These are phyloP conservation scores for Byssoonygena ceratinophila DNA, from an alignment of 2,329 filamentous ascomycete species.

Conservation along the genomic window DNA sequence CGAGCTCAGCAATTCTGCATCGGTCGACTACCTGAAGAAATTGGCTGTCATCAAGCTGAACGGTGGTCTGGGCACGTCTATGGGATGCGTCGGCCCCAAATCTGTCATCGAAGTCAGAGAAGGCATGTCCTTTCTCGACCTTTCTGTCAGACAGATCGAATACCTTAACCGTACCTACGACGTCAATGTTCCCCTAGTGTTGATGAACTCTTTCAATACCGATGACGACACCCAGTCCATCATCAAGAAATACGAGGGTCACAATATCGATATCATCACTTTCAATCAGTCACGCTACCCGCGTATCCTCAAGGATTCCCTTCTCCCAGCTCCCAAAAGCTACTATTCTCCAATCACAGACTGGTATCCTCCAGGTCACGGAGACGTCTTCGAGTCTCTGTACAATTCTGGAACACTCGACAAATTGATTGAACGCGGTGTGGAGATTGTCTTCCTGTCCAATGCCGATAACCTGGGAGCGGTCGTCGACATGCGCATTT, in stretches of 20 bases:
- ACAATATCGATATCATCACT: conserved; percentile 98
- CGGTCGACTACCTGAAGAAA: conserved; percentile 91
- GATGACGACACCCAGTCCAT: conserved; percentile 96
- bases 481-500: conserved; percentile 92
- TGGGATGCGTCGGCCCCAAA: conserved; percentile 98
- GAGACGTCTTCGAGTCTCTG: conserved; percentile 98
- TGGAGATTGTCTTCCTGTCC: conserved; percentile 97
- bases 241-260: conserved; percentile 99
- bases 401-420: conserved; percentile 99
- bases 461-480: conserved; percentile 98
- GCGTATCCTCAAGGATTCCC: conserved; percentile 94
- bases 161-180: conserved; percentile 97
- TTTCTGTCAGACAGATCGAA: conserved; percentile 97
- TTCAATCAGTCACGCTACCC: conserved; percentile 99
- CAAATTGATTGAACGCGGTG: conserved; percentile 85
- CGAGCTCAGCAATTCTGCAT: conserved; percentile 76
- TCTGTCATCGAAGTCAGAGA: conserved; percentile 99
- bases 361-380: conserved; percentile 98
- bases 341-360: conserved; percentile 79
- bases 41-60: conserved; percentile 98
- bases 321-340: conserved; percentile 86
- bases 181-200: conserved; percentile 93
- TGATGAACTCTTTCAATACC: conserved; percentile 99
- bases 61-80: conserved; percentile 96
- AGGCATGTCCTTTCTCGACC: conserved; percentile 98